Evolutionary conservation across 2,329 filamentous ascomycete genomes (phyloP).

Genomic region (Calonectria hongkongensis): DNA sequence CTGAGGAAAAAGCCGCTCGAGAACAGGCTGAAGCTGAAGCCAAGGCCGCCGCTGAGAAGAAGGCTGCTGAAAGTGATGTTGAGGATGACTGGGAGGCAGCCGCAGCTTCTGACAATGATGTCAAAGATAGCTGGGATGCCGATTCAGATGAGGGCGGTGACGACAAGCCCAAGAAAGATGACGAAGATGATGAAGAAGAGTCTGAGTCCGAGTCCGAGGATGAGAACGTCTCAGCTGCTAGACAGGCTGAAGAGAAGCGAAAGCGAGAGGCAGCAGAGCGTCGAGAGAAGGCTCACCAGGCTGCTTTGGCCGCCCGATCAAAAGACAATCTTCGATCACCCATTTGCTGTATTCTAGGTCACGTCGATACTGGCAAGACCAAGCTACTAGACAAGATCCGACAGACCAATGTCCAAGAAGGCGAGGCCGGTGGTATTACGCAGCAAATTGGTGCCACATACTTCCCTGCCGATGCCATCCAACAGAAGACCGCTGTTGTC

Average conservation of each 20-base stretch:
- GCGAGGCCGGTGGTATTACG: slow-evolving; percentile 99
- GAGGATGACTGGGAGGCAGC: slow-evolving; percentile 93
- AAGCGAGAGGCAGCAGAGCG: slow-evolving; percentile 94
- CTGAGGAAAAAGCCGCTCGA: slow-evolving; percentile 75
- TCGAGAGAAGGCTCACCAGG: slow-evolving; percentile 92
- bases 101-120: slow-evolving; percentile 83
- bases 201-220: slow-evolving; percentile 82
- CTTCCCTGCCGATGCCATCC: slow-evolving; percentile 95
- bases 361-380: slow-evolving; percentile 99
- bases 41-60: slow-evolving; percentile 72
- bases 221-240: slow-evolving; percentile 83
- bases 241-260: slow-evolving; percentile 82
- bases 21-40: slow-evolving; percentile 75
- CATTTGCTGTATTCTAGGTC: slow-evolving; percentile 99
- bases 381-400: slow-evolving; percentile 99
- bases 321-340: slow-evolving; percentile 96
- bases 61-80: slow-evolving; percentile 75
- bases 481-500: slow-evolving; percentile 93
- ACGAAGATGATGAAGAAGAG: slow-evolving; percentile 68
- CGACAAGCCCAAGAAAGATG: slow-evolving; percentile 66
- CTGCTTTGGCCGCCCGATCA: slow-evolving; percentile 91
- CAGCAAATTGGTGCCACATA: slow-evolving; percentile 99
- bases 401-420: slow-evolving; percentile 98
- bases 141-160: slow-evolving; percentile 80
- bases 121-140: slow-evolving; percentile 98